These are phyloP conservation scores for Saccharomyces hybrid DNA, from an alignment of 1,139 yeast genomes.

Conservation along the genomic window DNA sequence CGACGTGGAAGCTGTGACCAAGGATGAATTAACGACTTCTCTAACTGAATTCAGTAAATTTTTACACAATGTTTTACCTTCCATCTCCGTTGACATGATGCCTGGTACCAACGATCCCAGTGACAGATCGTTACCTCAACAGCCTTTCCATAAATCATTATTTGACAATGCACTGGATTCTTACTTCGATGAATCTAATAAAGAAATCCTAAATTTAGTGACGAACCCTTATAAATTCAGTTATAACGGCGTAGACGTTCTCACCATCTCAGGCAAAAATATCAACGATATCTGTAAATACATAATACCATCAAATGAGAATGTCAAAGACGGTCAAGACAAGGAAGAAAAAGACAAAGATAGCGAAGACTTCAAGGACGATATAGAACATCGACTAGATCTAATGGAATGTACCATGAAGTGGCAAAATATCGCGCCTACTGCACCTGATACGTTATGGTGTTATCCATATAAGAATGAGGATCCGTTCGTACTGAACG, in stretches of 20 bases:
- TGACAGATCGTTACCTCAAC: slow-evolving; percentile 81
- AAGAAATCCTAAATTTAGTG: slow-evolving; percentile 37
- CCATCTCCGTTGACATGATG: slow-evolving; percentile 66
- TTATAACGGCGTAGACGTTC: slow-evolving; percentile 45
- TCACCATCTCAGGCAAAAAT: slow-evolving; percentile 83
- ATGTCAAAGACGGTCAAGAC: slow-evolving; percentile 3
- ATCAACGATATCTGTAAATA: slow-evolving; percentile 71
- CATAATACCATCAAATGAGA: slow-evolving; percentile 34
- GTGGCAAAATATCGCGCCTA: slow-evolving; percentile 89
- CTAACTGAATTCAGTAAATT: slow-evolving; percentile 47
- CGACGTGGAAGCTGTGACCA: slow-evolving; percentile 21
- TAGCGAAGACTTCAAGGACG: slow-evolving; percentile 18
- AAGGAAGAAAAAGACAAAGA: slow-evolving; percentile 8
- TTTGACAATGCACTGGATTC: slow-evolving; percentile 42
- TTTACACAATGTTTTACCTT: slow-evolving; percentile 48
- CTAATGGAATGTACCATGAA: slow-evolving; percentile 61
- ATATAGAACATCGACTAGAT: slow-evolving; percentile 38
- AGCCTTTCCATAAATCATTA: slow-evolving; percentile 71
- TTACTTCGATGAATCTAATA: slow-evolving; percentile 38
- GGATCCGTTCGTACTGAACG: slow-evolving; percentile 75
- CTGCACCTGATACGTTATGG: slow-evolving; percentile 93
- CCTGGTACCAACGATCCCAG: slow-evolving; percentile 86
- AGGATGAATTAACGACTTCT: slow-evolving; percentile 22
- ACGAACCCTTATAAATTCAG: slow-evolving; percentile 78
- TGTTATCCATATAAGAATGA: slow-evolving; percentile 74